These are phyloP conservation scores for Lepidium africanum DNA, from an alignment of 345 rosid genomes.

Conservation along the genomic window DNA sequence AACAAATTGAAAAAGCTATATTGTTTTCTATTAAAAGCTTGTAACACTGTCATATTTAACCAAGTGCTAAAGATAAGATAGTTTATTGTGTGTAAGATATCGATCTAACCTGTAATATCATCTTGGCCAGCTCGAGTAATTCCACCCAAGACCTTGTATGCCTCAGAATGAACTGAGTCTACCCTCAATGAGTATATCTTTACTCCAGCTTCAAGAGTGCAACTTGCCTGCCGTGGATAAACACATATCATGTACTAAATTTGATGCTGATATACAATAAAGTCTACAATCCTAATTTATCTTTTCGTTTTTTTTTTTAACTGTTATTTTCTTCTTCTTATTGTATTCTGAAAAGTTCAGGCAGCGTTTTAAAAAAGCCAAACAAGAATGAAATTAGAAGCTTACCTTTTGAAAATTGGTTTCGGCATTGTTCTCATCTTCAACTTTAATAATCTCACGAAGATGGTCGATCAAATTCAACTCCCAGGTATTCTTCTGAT, in stretches of 20 bases:
- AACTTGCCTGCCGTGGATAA: constrained; percentile 59
- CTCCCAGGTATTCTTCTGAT: constrained; percentile 91
- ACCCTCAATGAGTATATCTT: constrained; percentile 88
- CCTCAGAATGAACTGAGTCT: constrained; percentile 91
- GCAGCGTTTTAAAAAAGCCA: neutral
- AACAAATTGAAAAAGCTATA: neutral
- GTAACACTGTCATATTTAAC: neutral
- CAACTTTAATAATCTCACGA: constrained; percentile 75
- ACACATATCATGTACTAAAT: neutral
- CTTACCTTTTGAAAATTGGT: constrained; percentile 90
- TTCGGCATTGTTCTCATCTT: constrained; percentile 73
- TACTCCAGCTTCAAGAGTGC: constrained; percentile 96
- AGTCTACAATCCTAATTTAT: neutral
- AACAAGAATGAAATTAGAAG: neutral
- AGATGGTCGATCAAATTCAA: constrained; percentile 83
- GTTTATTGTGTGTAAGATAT: neutral
- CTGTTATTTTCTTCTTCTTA: neutral
- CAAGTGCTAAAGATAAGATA: neutral
- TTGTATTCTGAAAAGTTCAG: neutral
- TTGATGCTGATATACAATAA: neutral
- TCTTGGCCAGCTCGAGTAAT: constrained; percentile 79
- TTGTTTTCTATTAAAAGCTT: neutral
- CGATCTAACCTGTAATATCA: constrained; percentile 52
- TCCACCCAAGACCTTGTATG: constrained; percentile 94
- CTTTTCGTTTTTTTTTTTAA: neutral